A percentile compares a stretch with the other conserved stretches of the same genome.
Evolutionary conservation across 1,284 basidiomycete species (phyloP).

Genomic region (Malassezia japonica): DNA sequence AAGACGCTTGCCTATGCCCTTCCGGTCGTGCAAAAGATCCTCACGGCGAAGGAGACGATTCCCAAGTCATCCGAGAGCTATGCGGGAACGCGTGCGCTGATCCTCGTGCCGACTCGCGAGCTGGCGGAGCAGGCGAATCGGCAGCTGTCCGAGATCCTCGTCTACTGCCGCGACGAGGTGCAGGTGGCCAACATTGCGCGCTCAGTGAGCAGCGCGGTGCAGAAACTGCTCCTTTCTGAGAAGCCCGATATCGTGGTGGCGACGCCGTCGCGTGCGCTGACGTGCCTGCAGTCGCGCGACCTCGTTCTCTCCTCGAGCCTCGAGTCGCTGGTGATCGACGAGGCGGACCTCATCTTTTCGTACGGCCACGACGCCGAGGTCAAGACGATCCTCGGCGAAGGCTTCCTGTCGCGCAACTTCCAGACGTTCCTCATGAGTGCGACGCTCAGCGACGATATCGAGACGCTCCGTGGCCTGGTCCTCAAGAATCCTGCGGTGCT

Average conservation of each 20-base stretch:
- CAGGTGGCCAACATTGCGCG: conserved; percentile 67
- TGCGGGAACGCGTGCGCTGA: conserved; percentile 65
- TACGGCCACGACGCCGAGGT: conserved; percentile 91
- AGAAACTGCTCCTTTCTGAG: conserved; percentile 75
- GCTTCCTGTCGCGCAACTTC: conserved; percentile 67
- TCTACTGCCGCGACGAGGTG: conserved; percentile 63
- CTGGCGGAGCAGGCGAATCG: conserved; percentile 77
- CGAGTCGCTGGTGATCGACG: conserved; percentile 87
- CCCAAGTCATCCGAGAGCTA: conserved; percentile 50
- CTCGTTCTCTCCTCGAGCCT: conserved; percentile 52
- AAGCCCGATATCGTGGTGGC: conserved; percentile 83
- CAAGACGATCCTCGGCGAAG: conserved; percentile 66
- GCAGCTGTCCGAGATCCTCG: conserved; percentile 63
- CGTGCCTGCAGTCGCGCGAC: conserved; percentile 65
- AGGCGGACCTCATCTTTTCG: conserved; percentile 92
- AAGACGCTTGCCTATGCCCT: conserved; percentile 95
- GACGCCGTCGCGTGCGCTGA: conserved; percentile 75
- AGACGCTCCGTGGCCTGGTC: conserved; percentile 75
- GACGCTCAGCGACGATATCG: conserved; percentile 92
- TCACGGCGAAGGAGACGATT: conserved; percentile 60
- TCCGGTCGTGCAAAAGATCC: conserved; percentile 77
- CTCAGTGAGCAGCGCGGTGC: conserved; percentile 57
- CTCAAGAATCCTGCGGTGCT: conserved; percentile 70
- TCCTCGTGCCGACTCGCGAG: conserved; percentile 89
- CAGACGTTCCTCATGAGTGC: conserved; percentile 97